Evolutionary conservation across 139 green algal genomes (phyloP).

Genomic region (Tetraselmis chui): DNA sequence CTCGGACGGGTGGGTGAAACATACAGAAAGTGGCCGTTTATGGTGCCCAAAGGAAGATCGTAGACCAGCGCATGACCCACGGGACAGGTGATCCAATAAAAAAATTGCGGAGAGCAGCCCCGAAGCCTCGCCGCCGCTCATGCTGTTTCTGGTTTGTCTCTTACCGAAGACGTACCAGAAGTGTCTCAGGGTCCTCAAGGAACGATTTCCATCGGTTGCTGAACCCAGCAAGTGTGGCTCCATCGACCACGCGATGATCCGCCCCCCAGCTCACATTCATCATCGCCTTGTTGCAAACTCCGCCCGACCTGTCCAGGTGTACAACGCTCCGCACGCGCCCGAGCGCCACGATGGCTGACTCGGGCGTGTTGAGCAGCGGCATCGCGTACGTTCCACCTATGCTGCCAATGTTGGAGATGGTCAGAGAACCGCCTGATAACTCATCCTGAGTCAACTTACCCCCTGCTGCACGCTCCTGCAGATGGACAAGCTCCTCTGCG

Average conservation of each 20-base stretch:
- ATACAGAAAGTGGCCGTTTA: too few species aligned
- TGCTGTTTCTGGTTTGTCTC: too few species aligned
- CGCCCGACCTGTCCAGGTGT: neutral
- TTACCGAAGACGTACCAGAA: constrained; percentile 58
- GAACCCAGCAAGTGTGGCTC: constrained; percentile 69
- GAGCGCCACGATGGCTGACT: constrained; percentile 83
- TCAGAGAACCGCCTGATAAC: constrained; percentile 68
- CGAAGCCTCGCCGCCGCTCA: too few species aligned
- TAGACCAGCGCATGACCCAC: too few species aligned
- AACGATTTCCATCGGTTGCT: constrained; percentile 50
- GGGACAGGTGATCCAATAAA: too few species aligned
- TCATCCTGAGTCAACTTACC: constrained; percentile 53
- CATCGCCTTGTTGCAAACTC: constrained; percentile 3
- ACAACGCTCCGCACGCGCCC: constrained; percentile 44
- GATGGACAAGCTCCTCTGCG: constrained; percentile 45
- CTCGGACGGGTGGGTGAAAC: too few species aligned
- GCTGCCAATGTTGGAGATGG: constrained; percentile 81
- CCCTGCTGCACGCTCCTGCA: constrained; percentile 59
- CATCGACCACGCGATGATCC: constrained; percentile 83
- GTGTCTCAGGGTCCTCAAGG: constrained; percentile 56
- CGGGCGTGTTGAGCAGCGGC: constrained; percentile 63
- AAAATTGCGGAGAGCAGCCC: too few species aligned
- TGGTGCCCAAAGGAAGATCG: too few species aligned
- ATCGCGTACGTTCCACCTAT: constrained; percentile 78
- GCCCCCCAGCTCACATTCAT: constrained; percentile 67